Evolutionary conservation across 352 stramenopile genomes (phyloP).

Genomic region (Globisporangium nodosum): DNA sequence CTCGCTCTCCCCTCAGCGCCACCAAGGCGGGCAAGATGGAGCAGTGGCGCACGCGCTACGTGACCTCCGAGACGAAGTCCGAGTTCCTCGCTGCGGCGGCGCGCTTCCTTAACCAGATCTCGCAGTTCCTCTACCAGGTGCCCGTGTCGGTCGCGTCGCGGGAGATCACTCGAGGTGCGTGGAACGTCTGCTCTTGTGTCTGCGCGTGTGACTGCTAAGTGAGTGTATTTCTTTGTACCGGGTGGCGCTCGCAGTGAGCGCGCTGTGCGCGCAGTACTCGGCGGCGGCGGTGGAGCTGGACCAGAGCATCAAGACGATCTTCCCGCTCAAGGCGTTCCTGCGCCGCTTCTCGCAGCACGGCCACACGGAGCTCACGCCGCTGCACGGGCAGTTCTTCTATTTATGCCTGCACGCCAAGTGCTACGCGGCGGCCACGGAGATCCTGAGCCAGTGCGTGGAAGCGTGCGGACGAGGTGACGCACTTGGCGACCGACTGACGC

Average conservation of each 20-base stretch:
- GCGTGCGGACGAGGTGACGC: no score
- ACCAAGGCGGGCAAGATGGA: slow-evolving; percentile 59
- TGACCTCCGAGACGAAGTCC: slow-evolving; percentile 12
- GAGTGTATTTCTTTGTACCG: neutral
- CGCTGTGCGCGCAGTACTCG: slow-evolving; percentile 45
- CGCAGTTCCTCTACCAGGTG: slow-evolving; percentile 46
- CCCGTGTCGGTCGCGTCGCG: slow-evolving; percentile 41
- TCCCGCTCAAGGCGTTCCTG: slow-evolving; percentile 66
- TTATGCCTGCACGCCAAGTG: slow-evolving; percentile 78
- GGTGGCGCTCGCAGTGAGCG: slow-evolving; percentile 29
- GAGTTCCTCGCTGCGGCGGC: slow-evolving; percentile 19
- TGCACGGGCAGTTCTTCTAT: slow-evolving; percentile 74
- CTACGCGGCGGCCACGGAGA: slow-evolving; percentile 64
- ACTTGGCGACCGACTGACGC: neutral
- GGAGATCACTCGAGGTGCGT: slow-evolving; percentile 49
- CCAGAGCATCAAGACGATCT: slow-evolving; percentile 57
- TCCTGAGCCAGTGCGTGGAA: slow-evolving; percentile 54
- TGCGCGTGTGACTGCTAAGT: neutral
- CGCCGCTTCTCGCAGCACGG: slow-evolving; percentile 52
- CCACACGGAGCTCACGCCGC: slow-evolving; percentile 46
- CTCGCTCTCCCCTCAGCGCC: slow-evolving; percentile 16
- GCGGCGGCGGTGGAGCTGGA: slow-evolving; percentile 38
- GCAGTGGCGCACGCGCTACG: slow-evolving; percentile 21
- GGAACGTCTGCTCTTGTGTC: neutral
- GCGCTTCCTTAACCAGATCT: slow-evolving; percentile 35